These are phyloP conservation scores for Termitomyces sp. DNA, from an alignment of 768 basidiomycete species.

Conservation along the genomic window DNA sequence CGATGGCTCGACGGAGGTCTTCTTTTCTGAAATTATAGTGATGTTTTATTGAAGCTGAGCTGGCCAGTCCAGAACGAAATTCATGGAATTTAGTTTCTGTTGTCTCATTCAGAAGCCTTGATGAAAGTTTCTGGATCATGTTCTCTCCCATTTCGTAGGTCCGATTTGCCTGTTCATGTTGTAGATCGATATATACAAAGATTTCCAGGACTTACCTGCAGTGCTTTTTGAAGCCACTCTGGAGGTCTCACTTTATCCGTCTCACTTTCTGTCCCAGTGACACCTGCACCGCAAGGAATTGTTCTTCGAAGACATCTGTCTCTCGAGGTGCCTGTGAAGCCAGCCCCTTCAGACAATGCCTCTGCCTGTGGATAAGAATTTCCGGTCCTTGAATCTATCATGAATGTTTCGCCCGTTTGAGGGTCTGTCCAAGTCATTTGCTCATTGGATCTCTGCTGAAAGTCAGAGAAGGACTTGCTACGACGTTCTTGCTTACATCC, in stretches of 20 bases:
- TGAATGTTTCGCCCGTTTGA: constrained; percentile 48
- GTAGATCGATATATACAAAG: neutral
- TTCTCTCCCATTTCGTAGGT: constrained; percentile 45
- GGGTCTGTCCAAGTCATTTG: constrained; percentile 59
- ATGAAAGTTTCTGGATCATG: constrained; percentile 33
- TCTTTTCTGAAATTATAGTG: constrained; percentile 41
- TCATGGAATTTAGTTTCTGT: neutral
- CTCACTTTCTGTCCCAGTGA: constrained; percentile 2
- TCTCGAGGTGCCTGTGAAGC: constrained; percentile 1
- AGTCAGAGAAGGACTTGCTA: neutral
- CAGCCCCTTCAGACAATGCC: constrained; percentile 5
- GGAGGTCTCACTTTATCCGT: constrained; percentile 28
- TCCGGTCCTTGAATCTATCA: constrained; percentile 65
- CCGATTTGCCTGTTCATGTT: constrained; percentile 41
- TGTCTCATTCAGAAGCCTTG: neutral
- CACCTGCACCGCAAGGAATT: constrained; percentile 18
- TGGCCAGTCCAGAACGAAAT: neutral
- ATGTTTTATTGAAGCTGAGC: constrained; percentile 9
- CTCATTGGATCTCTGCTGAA: constrained; percentile 14
- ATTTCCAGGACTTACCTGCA: constrained; percentile 37
- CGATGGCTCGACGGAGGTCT: constrained; percentile 49
- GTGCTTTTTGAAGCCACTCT: constrained; percentile 57
- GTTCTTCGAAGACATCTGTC: constrained; percentile 18
- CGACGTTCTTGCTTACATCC: neutral
- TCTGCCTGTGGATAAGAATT: constrained; percentile 45